phyloP scores from a whole-genome alignment of 2,329 filamentous ascomycete species.

The Phialocephala sp. region DNA sequence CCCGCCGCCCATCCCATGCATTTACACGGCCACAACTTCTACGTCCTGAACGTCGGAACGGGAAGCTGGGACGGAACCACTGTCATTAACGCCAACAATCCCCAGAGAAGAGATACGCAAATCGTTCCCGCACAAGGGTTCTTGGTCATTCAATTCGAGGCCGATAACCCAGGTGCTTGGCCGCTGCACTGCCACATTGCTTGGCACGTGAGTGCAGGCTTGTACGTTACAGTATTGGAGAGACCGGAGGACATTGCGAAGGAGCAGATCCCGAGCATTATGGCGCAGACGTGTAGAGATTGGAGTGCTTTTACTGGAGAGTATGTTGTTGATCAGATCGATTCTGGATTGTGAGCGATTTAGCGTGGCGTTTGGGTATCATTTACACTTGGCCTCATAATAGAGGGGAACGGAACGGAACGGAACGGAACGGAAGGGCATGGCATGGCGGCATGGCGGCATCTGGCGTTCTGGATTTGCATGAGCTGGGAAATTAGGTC shows the following conservation, averaged over 20 bases:
- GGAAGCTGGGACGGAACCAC: constrained; percentile 36
- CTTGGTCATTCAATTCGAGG: constrained; percentile 52
- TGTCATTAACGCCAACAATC: constrained; percentile 51
- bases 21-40: constrained; percentile 74
- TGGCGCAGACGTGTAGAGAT: constrained; percentile 59
- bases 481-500: neutral
- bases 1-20: constrained; percentile 66
- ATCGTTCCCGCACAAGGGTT: constrained; percentile 50
- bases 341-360: constrained; percentile 43
- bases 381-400: neutral
- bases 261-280: constrained; percentile 52
- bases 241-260: constrained; percentile 47
- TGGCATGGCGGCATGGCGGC: neutral
- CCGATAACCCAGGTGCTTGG: constrained; percentile 59
- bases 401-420: neutral
- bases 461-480: too few relatives aligned
- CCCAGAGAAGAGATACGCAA: constrained; percentile 56
- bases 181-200: constrained; percentile 57
- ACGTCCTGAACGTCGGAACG: constrained; percentile 61
- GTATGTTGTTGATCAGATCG: constrained; percentile 17
- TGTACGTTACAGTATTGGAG: constrained; percentile 49
- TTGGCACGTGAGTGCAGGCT: constrained; percentile 54
- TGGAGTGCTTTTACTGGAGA: constrained; percentile 47
- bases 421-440: neutral
- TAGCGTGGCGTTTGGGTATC: neutral